phyloP scores from a whole-genome alignment of 768 basidiomycete genomes.

The Phallus indusiatus region DNA sequence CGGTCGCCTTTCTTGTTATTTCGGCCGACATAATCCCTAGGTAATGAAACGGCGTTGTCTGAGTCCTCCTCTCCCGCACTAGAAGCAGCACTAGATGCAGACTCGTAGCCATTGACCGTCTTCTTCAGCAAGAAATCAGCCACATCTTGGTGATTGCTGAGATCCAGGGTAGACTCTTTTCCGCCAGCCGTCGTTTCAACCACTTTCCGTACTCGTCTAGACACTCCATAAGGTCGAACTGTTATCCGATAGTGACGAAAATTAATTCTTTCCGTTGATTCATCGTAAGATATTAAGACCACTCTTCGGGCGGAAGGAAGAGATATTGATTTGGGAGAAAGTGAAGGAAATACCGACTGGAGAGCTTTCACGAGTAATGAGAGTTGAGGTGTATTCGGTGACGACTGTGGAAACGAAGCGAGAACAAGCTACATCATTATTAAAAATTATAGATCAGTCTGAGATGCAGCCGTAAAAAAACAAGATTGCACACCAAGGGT shows the following conservation, averaged over 20 bases:
- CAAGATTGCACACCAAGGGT: constrained; percentile 57
- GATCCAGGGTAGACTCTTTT: constrained; percentile 44
- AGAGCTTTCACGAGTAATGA: constrained; percentile 92
- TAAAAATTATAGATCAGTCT: background rate
- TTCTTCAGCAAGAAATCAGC: constrained; percentile 86
- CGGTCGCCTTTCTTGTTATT: constrained; percentile 89
- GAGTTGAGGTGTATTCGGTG: constrained; percentile 71
- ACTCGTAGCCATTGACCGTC: constrained; percentile 65
- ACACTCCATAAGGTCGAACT: constrained; percentile 90
- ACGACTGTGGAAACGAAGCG: constrained; percentile 72
- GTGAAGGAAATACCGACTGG: constrained; percentile 92
- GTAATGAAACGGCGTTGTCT: constrained; percentile 70
- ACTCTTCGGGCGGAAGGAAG: constrained; percentile 89
- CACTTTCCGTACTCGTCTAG: constrained; percentile 80
- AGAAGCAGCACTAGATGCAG: constrained; percentile 69
- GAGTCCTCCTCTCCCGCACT: constrained; percentile 82
- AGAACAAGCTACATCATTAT: constrained; percentile 65
- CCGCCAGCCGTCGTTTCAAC: constrained; percentile 49
- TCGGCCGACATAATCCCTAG: constrained; percentile 89
- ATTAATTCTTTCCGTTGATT: constrained; percentile 78
- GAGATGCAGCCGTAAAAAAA: background rate
- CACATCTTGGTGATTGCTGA: constrained; percentile 87
- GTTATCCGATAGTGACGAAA: constrained; percentile 93
- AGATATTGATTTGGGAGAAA: constrained; percentile 68
- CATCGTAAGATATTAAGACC: constrained; percentile 86